These are phyloP conservation scores for Blastobotrys aristatus DNA, from an alignment of 1,139 yeast species.

Conservation along the genomic window DNA sequence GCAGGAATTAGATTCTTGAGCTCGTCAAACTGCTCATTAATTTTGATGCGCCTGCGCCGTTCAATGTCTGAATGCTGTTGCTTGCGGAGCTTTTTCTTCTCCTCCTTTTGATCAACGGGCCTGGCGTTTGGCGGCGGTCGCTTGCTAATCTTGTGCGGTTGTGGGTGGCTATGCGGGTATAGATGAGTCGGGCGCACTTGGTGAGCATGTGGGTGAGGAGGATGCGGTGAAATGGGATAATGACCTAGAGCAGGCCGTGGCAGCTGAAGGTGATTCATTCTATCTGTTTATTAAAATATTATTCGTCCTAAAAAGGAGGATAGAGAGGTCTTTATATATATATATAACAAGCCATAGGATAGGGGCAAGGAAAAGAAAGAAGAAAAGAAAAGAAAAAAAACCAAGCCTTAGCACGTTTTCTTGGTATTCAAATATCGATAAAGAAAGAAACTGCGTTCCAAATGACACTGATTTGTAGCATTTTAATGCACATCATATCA, in stretches of 20 bases:
- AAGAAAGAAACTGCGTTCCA: neutral
- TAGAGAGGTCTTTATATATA: no score
- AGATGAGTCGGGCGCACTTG: neutral
- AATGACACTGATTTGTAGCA: neutral
- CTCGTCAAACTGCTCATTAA: constrained; percentile 80
- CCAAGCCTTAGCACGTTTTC: neutral
- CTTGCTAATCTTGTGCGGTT: neutral
- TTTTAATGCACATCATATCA: neutral
- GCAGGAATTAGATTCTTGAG: constrained; percentile 75
- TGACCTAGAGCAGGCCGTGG: neutral
- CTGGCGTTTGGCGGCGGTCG: neutral
- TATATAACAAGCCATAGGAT: no score
- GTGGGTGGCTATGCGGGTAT: neutral
- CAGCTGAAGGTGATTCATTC: neutral
- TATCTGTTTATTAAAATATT: no score
- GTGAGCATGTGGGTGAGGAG: neutral
- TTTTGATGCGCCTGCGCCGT: constrained; percentile 69
- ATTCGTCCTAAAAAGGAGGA: no score
- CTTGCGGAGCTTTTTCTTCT: constrained; percentile 41
- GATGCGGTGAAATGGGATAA: neutral
- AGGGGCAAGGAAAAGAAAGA: no score
- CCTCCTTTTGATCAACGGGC: constrained; percentile 6
- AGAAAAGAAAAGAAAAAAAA: no score
- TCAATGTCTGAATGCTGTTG: constrained; percentile 74
- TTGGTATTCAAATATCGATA: neutral